Evolutionary conservation across 2,329 filamentous ascomycete genomes (phyloP).

Genomic region (Ploettnerulaceae sp.): DNA sequence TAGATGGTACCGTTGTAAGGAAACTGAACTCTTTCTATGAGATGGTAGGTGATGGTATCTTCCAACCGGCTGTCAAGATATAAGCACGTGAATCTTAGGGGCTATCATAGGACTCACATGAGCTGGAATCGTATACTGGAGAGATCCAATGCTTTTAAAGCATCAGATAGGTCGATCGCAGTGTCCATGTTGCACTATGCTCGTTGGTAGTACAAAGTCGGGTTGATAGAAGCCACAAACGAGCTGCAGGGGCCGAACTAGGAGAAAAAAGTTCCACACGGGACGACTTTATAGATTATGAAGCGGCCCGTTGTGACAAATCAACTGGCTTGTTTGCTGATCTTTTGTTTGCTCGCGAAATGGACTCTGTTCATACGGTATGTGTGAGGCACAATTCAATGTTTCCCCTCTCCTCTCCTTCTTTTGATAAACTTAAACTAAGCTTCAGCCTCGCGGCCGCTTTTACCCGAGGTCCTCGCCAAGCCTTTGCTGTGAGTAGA

Average conservation of each 20-base stretch:
- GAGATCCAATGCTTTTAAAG: slow-evolving; percentile 80
- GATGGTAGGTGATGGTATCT: slow-evolving; percentile 94
- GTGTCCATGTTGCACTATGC: slow-evolving; percentile 65
- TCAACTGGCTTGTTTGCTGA: no score
- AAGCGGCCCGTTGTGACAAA: no score
- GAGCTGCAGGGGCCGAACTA: no score
- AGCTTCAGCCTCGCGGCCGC: slow-evolving; percentile 10
- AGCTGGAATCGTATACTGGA: slow-evolving; percentile 89
- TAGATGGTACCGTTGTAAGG: slow-evolving; percentile 89
- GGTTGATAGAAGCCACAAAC: background rate
- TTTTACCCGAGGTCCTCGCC: background rate
- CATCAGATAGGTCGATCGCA: slow-evolving; percentile 81
- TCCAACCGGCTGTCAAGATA: slow-evolving; percentile 75
- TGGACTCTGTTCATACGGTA: no score
- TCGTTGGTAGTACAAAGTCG: background rate
- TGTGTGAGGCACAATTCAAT: no score
- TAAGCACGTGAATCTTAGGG: no score
- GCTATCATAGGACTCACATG: no score
- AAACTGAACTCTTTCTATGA: slow-evolving; percentile 98
- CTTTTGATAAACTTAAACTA: background rate
- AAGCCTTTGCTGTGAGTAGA: background rate
- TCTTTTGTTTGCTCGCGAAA: no score
- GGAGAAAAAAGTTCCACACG: no score
- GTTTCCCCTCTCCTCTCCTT: no score
- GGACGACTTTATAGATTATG: no score